Conservation (phyloP, 1,284 basidiomycete species). For the Coriolopsis trogii region DNA sequence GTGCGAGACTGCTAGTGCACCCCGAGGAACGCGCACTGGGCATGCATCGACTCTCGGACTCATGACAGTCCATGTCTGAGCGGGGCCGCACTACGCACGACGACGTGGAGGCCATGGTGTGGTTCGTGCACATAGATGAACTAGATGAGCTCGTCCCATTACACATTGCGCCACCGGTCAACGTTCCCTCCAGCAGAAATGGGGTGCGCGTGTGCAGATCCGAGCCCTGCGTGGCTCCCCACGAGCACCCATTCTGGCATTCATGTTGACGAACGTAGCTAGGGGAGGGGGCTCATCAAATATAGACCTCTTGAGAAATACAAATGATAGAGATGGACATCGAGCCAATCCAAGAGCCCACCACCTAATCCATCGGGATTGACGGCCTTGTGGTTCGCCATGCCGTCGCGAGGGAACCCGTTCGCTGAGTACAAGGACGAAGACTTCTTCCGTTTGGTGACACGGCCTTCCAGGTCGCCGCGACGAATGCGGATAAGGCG, state of each 20-base stretch:
- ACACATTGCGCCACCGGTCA: conserved; percentile 8
- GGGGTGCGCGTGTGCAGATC: conserved; percentile 14
- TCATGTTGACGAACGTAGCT: conserved; percentile 13
- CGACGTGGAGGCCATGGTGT: conserved; percentile 11
- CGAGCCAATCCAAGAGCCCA: no score
- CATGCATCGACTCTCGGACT: conserved; percentile 5
- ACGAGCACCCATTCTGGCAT: conserved; percentile 5
- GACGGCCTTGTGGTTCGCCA: conserved; percentile 18
- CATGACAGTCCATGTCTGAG: conserved; percentile 9
- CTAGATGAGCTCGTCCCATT: no score
- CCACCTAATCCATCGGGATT: conserved; percentile 17
- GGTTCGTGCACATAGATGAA: conserved; percentile 9
- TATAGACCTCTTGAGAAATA: conserved; percentile 15
- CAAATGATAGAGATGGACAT: conserved; percentile 6
- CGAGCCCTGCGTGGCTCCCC: conserved; percentile 9
- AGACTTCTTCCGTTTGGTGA: conserved; percentile 4
- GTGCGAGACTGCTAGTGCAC: not conserved
- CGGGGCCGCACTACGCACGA: conserved; percentile 17
- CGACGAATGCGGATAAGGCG: conserved; percentile 15
- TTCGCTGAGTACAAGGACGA: conserved; percentile 14
- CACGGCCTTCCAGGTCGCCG: conserved; percentile 18
- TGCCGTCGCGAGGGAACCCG: conserved; percentile 10
- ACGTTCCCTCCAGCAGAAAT: conserved; percentile 14
- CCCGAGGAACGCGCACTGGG: conserved; percentile 7
- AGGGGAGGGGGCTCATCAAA: conserved; percentile 7